phyloP scores from a whole-genome alignment of 2,329 filamentous ascomycete species.

The Colletotrichum sojae region DNA sequence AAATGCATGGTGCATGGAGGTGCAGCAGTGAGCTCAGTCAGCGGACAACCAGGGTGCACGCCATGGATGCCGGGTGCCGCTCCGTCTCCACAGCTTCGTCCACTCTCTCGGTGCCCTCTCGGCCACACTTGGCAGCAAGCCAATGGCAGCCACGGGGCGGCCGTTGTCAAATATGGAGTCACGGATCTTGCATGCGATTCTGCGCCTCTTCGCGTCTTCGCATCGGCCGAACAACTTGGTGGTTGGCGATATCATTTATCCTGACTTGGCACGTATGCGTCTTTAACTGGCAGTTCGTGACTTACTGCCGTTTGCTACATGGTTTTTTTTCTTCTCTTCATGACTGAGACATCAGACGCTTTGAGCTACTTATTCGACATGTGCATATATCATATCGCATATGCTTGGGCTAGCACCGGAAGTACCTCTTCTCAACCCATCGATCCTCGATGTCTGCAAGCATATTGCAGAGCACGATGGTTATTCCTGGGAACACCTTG shows the following conservation, averaged over 20 bases:
- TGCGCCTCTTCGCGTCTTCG: slow-evolving; percentile 10
- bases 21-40: slow-evolving; percentile 31
- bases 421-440: slow-evolving; percentile 92
- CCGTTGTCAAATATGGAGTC: neutral
- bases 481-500: slow-evolving; percentile 89
- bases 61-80: slow-evolving; percentile 24
- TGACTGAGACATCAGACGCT: too few species aligned
- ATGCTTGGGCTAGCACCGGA: slow-evolving; percentile 76
- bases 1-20: neutral
- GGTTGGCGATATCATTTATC: neutral
- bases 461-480: slow-evolving; percentile 87
- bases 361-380: neutral
- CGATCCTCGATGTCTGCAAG: slow-evolving; percentile 86
- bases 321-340: too few species aligned
- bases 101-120: slow-evolving; percentile 31
- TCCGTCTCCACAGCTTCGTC: slow-evolving; percentile 13
- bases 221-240: neutral
- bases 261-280: slow-evolving; percentile 14
- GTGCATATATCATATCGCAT: neutral
- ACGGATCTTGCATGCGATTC: slow-evolving; percentile 18
- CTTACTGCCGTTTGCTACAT: slow-evolving; percentile 12
- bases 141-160: slow-evolving; percentile 5
- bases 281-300: slow-evolving; percentile 16
- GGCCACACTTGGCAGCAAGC: slow-evolving; percentile 10
- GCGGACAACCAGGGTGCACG: slow-evolving; percentile 13